A percentile compares a stretch with the other conserved stretches of the same genome.
phyloP scores from a whole-genome alignment of 352 stramenopile genomes.

The Pythium scleroteichum region DNA sequence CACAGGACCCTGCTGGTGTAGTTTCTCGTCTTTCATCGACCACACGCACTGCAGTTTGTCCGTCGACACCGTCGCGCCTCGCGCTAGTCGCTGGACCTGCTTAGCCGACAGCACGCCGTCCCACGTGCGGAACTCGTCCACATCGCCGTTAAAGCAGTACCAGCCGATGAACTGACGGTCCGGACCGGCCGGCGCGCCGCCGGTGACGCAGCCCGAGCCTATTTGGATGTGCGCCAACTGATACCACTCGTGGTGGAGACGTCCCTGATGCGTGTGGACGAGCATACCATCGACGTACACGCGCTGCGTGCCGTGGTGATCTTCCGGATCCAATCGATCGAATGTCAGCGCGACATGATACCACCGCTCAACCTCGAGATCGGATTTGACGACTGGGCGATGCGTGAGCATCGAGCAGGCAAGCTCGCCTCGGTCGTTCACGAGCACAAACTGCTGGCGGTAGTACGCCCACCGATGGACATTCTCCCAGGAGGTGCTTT shows the following conservation, averaged over 20 bases:
- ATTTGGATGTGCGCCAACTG: neutral
- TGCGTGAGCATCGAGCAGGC: constrained; percentile 36
- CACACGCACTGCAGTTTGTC: neutral
- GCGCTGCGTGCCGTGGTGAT: constrained; percentile 29
- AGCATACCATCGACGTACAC: constrained; percentile 11
- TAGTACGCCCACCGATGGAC: constrained; percentile 28
- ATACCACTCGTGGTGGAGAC: neutral
- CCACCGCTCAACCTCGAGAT: constrained; percentile 34
- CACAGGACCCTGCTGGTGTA: neutral
- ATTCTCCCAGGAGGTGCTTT: neutral
- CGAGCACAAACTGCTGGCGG: constrained; percentile 36
- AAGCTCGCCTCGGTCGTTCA: constrained; percentile 34
- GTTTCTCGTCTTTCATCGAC: neutral
- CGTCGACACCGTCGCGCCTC: neutral
- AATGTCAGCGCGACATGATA: constrained; percentile 59
- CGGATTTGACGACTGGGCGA: constrained; percentile 3
- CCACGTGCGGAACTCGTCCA: constrained; percentile 3
- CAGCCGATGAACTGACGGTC: neutral
- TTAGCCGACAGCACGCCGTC: neutral
- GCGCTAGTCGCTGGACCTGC: neutral
- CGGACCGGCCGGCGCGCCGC: neutral
- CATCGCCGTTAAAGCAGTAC: neutral
- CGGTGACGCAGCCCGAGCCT: neutral
- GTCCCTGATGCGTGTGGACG: neutral
- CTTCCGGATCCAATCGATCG: constrained; percentile 30